These are phyloP conservation scores for Mortierella sp. DNA, from an alignment of 371 early-diverging fungal species.

Conservation along the genomic window DNA sequence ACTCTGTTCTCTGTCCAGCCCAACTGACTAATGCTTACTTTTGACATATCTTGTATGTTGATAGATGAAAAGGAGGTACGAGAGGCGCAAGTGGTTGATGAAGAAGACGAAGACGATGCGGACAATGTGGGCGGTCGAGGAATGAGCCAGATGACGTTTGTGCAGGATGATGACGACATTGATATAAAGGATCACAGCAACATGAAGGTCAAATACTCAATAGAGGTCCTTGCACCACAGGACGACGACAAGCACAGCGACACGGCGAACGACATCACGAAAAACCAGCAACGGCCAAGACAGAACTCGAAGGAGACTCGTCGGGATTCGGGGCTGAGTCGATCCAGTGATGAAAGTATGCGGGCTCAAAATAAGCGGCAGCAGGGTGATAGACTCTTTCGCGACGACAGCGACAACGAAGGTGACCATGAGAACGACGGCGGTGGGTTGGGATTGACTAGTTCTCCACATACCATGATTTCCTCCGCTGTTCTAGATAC, in stretches of 20 bases:
- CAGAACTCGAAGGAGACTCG: neutral
- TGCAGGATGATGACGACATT: neutral
- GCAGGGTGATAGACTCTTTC: neutral
- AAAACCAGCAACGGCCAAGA: neutral
- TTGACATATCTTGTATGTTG: neutral
- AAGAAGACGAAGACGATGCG: constrained; percentile 1
- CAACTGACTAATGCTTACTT: neutral
- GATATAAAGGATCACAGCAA: neutral
- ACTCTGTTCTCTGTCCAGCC: neutral
- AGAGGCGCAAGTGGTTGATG: constrained; percentile 23
- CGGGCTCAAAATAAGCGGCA: neutral
- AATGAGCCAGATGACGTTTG: constrained; percentile 11
- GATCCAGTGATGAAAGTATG: constrained; percentile 3
- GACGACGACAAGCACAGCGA: neutral
- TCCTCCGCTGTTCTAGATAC: neutral
- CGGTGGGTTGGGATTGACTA: neutral
- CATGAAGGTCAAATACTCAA: constrained; percentile 3
- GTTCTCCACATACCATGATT: constrained; percentile 2
- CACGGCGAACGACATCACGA: neutral
- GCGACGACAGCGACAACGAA: neutral
- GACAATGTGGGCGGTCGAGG: neutral
- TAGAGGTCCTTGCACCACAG: constrained; percentile 13
- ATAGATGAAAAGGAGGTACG: constrained; percentile 38
- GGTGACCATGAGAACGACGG: neutral
- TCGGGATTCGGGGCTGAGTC: constrained; percentile 7